Evolutionary conservation across 2,329 filamentous ascomycete species (phyloP).

Genomic region (Trichoderma gracile): DNA sequence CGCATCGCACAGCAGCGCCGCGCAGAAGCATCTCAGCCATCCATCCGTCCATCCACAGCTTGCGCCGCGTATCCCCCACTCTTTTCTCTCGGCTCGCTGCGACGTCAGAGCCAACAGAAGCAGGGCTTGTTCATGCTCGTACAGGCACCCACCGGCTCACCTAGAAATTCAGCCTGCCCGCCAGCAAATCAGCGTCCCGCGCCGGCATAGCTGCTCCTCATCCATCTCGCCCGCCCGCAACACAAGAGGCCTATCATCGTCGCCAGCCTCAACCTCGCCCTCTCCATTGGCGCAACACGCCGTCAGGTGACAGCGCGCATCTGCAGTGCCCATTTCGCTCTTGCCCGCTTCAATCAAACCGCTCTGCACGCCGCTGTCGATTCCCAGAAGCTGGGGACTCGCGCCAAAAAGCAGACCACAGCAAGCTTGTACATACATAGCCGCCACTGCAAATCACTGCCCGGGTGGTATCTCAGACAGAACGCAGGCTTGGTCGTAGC

Average conservation of each 20-base stretch:
- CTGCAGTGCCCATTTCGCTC: conserved; percentile 39
- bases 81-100: conserved; percentile 13
- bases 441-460: conserved; percentile 19
- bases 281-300: conserved; percentile 48
- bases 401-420: neutral
- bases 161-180: conserved; percentile 31
- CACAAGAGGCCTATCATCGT: conserved; percentile 55
- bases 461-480: neutral
- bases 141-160: conserved; percentile 28
- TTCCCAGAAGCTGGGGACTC: conserved; percentile 22
- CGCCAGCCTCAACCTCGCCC: conserved; percentile 43
- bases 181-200: conserved; percentile 56
- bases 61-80: neutral
- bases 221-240: conserved; percentile 40
- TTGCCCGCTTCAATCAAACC: conserved; percentile 33
- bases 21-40: neutral
- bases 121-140: conserved; percentile 17
- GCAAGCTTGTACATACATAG: neutral
- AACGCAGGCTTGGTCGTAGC: too few relatives aligned
- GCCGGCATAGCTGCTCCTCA: conserved; percentile 38
- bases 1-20: neutral
- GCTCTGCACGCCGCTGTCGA: conserved; percentile 29
- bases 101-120: conserved; percentile 9
- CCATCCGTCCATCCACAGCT: neutral
- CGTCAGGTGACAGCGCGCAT: conserved; percentile 54